Percentiles rank a stretch among this genome's conserved stretches.
phyloP scores from a whole-genome alignment of 2,329 filamentous ascomycete species.

The Aspergillus pseudonomiae region DNA sequence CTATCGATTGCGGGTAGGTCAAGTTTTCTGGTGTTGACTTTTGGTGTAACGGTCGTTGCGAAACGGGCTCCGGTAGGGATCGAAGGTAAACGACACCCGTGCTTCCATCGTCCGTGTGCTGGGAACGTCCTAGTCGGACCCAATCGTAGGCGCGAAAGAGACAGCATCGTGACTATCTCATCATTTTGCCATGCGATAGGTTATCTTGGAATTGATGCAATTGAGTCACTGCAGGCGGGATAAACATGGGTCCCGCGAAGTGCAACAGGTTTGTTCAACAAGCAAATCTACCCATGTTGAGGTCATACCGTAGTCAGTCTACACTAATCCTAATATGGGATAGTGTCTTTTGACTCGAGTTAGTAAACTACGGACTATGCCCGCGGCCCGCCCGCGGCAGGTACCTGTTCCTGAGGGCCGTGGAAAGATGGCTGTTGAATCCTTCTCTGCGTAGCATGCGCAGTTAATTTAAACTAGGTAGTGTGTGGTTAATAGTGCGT shows the following conservation, averaged over 20 bases:
- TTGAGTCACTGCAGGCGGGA: neutral
- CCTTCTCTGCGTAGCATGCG: no score
- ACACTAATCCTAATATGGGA: slow-evolving; percentile 22
- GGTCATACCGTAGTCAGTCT: slow-evolving; percentile 3
- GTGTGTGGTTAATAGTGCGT: no score
- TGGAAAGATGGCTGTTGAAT: no score
- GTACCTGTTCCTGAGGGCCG: neutral
- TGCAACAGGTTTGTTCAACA: neutral
- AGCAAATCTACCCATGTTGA: slow-evolving; percentile 3
- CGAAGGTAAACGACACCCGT: slow-evolving; percentile 17
- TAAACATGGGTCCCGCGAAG: neutral
- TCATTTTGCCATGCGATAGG: slow-evolving; percentile 25
- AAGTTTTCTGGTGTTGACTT: slow-evolving; percentile 30
- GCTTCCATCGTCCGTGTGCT: slow-evolving; percentile 23
- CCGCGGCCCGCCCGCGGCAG: no score
- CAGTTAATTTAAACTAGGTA: no score
- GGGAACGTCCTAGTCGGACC: slow-evolving; percentile 21
- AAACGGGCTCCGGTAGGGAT: slow-evolving; percentile 23
- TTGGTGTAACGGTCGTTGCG: slow-evolving; percentile 26
- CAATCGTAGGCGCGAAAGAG: slow-evolving; percentile 32
- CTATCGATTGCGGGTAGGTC: slow-evolving; percentile 52
- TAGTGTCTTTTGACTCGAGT: slow-evolving; percentile 18
- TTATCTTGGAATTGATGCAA: neutral
- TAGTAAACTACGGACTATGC: no score
- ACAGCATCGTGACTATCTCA: slow-evolving; percentile 28